Conservation (phyloP, 768 basidiomycete genomes). For the Hemileccinum impolitum region DNA sequence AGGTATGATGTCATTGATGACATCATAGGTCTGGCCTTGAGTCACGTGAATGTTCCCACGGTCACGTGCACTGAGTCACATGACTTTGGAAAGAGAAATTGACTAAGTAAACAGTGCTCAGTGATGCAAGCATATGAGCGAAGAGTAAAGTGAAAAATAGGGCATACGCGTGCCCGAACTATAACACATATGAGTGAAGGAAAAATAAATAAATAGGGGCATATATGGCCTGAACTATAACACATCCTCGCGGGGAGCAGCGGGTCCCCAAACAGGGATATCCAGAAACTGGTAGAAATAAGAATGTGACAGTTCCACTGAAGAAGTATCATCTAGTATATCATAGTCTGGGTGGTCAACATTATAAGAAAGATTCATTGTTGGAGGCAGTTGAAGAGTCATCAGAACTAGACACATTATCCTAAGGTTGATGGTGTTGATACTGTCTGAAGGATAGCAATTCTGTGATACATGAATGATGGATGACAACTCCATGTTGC, state of each 20-base stretch:
- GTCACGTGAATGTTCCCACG: too few species aligned
- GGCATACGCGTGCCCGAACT: too few species aligned
- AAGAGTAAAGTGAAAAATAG: too few species aligned
- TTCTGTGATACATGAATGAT: neutral
- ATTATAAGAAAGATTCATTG: conserved; percentile 4
- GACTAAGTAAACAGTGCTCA: too few species aligned
- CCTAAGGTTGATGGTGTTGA: neutral
- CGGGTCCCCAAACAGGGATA: neutral
- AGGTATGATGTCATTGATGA: too few species aligned
- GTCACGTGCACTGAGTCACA: too few species aligned
- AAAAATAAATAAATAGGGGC: too few species aligned
- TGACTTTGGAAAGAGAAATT: too few species aligned
- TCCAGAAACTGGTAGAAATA: neutral
- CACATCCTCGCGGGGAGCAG: neutral
- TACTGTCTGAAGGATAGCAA: neutral
- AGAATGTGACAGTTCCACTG: neutral
- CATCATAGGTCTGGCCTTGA: too few species aligned
- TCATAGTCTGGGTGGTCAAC: neutral
- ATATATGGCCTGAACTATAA: too few species aligned
- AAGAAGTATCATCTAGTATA: neutral
- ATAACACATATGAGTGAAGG: too few species aligned
- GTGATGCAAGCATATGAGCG: too few species aligned
- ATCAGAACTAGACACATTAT: conserved; percentile 7
- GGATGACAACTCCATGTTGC: neutral
- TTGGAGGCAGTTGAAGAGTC: neutral